phyloP scores from a whole-genome alignment of 192 early-diverging fungal species.

The Haplosporangium gracile region DNA sequence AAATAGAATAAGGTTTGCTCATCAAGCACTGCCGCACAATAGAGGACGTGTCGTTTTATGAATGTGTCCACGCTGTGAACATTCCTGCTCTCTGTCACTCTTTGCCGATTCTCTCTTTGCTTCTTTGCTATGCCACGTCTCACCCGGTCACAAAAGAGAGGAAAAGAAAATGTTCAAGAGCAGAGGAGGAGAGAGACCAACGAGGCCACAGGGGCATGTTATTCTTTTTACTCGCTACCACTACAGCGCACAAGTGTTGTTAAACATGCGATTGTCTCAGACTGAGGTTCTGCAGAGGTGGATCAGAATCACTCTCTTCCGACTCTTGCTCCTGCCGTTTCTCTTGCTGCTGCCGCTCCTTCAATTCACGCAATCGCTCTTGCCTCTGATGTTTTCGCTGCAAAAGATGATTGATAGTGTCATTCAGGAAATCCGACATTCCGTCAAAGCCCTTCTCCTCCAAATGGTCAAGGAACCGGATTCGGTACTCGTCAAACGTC shows the following conservation, averaged over 20 bases:
- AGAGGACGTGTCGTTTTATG: no score
- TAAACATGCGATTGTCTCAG: background rate
- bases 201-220: background rate
- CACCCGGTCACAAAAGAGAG: background rate
- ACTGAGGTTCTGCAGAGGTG: background rate
- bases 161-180: background rate
- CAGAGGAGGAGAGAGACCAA: background rate
- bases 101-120: no score
- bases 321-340: background rate
- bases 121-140: no score
- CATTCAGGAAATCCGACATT: constrained; percentile 50
- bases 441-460: constrained; percentile 51
- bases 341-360: constrained; percentile 1
- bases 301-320: background rate
- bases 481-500: constrained; percentile 54
- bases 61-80: no score
- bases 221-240: background rate
- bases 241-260: background rate
- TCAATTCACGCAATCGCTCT: constrained; percentile 19
- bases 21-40: no score
- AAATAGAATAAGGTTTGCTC: no score
- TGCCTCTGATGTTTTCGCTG: constrained; percentile 32
- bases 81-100: no score
- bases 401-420: constrained; percentile 35
- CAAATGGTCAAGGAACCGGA: constrained; percentile 57